phyloP scores from a whole-genome alignment of 805 yeast genomes.

The Kluyveromyces nonfermentans region DNA sequence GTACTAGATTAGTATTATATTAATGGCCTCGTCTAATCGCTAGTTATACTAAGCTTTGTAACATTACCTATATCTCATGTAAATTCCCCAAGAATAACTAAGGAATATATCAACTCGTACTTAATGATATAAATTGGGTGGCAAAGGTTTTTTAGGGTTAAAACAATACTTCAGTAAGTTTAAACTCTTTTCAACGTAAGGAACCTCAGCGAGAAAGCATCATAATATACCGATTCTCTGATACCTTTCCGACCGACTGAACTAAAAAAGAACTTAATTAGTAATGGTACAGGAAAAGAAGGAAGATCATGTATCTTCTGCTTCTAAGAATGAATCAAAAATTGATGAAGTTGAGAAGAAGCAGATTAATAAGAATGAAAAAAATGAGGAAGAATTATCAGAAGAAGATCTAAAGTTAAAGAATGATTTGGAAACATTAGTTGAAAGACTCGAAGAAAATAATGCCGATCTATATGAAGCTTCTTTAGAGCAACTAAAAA shows the following conservation, averaged over 20 bases:
- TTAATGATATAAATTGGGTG: not conserved
- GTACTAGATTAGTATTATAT: too few relatives aligned
- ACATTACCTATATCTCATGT: too few relatives aligned
- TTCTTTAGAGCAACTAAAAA: constrained; percentile 63
- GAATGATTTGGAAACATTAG: constrained; percentile 76
- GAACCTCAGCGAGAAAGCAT: too few relatives aligned
- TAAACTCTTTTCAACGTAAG: too few relatives aligned
- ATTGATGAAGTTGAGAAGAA: constrained; percentile 13
- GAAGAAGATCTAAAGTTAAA: constrained; percentile 90
- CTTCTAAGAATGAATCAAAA: constrained; percentile 5
- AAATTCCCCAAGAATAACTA: too few relatives aligned
- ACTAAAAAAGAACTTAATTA: not conserved
- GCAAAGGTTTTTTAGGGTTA: not conserved
- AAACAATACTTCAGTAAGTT: too few relatives aligned
- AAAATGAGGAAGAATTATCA: constrained; percentile 71
- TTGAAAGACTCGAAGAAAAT: constrained; percentile 61
- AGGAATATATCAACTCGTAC: not conserved
- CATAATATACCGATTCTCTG: too few relatives aligned
- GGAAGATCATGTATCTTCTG: constrained; percentile 9
- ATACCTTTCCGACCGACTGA: too few relatives aligned
- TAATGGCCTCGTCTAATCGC: too few relatives aligned
- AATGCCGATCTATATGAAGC: constrained; percentile 39
- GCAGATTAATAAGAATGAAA: constrained; percentile 24
- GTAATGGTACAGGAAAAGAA: constrained; percentile 14
- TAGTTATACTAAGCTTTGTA: too few relatives aligned